Evolutionary conservation across 192 early-diverging fungal species (phyloP).

Genomic region (Chytriomyces hyalinus): DNA sequence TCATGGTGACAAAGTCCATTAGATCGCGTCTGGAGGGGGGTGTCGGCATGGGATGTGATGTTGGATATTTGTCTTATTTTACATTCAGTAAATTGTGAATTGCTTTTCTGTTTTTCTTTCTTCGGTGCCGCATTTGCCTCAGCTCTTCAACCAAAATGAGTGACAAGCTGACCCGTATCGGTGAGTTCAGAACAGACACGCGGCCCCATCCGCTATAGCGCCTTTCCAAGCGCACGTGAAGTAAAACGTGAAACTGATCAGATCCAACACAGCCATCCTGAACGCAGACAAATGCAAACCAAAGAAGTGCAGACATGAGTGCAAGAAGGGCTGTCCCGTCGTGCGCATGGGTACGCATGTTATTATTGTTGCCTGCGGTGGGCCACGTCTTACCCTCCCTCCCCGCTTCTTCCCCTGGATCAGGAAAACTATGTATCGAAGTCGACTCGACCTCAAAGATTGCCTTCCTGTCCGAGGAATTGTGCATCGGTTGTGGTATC

Average conservation of each 20-base stretch:
- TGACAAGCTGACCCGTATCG: conserved; percentile 87
- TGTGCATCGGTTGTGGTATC: conserved; percentile 98
- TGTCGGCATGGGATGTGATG: no score
- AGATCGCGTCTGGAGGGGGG: no score
- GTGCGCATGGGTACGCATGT: conserved; percentile 87
- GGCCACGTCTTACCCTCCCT: no score
- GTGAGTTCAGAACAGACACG: conserved; percentile 27
- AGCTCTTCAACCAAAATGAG: conserved; percentile 64
- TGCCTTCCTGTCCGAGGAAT: conserved; percentile 89
- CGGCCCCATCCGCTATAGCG: background rate
- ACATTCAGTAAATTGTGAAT: no score
- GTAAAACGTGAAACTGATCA: no score
- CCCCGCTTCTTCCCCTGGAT: background rate
- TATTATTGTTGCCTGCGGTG: no score
- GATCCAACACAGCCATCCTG: conserved; percentile 75
- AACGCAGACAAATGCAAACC: conserved; percentile 96
- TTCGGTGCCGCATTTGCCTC: background rate
- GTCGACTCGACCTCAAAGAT: conserved; percentile 86
- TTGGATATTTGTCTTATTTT: no score
- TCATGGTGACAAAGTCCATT: no score
- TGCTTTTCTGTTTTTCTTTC: background rate
- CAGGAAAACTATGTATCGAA: conserved; percentile 94
- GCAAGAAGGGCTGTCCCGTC: conserved; percentile 95
- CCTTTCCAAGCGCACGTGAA: background rate
- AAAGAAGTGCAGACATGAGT: conserved; percentile 98